Evolutionary conservation across 2,329 filamentous ascomycete species (phyloP).

Genomic region (Calonectria naviculata): DNA sequence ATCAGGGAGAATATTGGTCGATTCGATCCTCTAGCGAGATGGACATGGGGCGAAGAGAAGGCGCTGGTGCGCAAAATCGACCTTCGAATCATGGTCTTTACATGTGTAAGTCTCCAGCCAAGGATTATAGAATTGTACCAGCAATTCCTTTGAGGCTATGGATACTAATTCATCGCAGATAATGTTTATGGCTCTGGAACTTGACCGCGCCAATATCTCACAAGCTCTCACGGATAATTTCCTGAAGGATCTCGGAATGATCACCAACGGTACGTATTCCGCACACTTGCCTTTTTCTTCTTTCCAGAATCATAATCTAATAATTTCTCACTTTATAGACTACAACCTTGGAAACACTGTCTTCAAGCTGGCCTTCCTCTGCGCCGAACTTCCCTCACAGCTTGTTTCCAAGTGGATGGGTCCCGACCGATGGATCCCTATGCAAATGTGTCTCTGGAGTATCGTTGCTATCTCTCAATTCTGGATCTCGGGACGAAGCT

Average conservation of each 20-base stretch:
- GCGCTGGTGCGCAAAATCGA: constrained; percentile 52
- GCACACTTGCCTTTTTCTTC: neutral
- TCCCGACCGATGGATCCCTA: constrained; percentile 69
- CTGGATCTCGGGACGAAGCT: constrained; percentile 5
- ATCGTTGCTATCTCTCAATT: constrained; percentile 46
- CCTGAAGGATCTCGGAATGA: constrained; percentile 53
- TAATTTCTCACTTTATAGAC: constrained; percentile 1
- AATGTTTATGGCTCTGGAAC: constrained; percentile 54
- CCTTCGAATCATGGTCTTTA: constrained; percentile 57
- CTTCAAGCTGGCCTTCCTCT: constrained; percentile 45
- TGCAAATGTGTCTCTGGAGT: constrained; percentile 56
- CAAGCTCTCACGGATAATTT: constrained; percentile 62
- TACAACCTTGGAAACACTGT: constrained; percentile 47
- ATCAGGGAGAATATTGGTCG: constrained; percentile 52
- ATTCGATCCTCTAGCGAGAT: constrained; percentile 58
- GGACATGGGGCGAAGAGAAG: constrained; percentile 55
- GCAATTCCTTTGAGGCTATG: neutral
- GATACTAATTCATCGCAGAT: constrained; percentile 28
- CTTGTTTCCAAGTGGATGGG: constrained; percentile 68
- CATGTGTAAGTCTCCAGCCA: constrained; percentile 40
- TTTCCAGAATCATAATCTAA: neutral
- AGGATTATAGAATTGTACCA: neutral
- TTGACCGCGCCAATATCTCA: constrained; percentile 58
- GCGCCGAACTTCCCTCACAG: constrained; percentile 65
- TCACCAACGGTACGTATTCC: constrained; percentile 48